Conservation (phyloP, 352 stramenopile genomes). For the Peronospora belbahrii region DNA sequence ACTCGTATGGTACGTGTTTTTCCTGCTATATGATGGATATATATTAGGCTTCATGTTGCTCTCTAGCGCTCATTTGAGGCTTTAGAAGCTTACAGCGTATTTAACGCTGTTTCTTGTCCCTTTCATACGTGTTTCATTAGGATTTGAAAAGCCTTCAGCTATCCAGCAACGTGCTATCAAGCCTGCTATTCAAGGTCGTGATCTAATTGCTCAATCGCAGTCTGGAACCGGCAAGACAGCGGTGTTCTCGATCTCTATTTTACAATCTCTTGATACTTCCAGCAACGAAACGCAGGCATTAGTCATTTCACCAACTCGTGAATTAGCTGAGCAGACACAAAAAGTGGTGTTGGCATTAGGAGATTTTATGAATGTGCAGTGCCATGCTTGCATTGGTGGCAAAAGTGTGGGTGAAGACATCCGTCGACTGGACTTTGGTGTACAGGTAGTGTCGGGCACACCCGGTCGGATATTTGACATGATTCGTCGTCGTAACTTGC, state of each 20-base stretch:
- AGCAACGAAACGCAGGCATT: slow-evolving; percentile 96
- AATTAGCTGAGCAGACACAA: slow-evolving; percentile 98
- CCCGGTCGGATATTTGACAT: slow-evolving; percentile 98
- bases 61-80: background rate
- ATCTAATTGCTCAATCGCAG: slow-evolving; percentile 99
- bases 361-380: slow-evolving; percentile 94
- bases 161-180: slow-evolving; percentile 99
- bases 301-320: slow-evolving; percentile 97
- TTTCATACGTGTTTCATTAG: slow-evolving; percentile 22
- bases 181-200: slow-evolving; percentile 94
- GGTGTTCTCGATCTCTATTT: slow-evolving; percentile 97
- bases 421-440: slow-evolving; percentile 93
- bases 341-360: slow-evolving; percentile 94
- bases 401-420: slow-evolving; percentile 98
- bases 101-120: no score
- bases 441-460: slow-evolving; percentile 98
- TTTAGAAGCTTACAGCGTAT: no score
- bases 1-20: slow-evolving; percentile 51
- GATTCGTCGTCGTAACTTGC: slow-evolving; percentile 95
- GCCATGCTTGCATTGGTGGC: slow-evolving; percentile 97
- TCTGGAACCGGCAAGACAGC: slow-evolving; percentile 99
- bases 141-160: slow-evolving; percentile 99
- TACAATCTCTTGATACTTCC: slow-evolving; percentile 94
- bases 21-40: background rate
- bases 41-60: slow-evolving; percentile 1